Evolutionary conservation across 129 eudicot genomes (phyloP).

Genomic region (Artemisia annua): DNA sequence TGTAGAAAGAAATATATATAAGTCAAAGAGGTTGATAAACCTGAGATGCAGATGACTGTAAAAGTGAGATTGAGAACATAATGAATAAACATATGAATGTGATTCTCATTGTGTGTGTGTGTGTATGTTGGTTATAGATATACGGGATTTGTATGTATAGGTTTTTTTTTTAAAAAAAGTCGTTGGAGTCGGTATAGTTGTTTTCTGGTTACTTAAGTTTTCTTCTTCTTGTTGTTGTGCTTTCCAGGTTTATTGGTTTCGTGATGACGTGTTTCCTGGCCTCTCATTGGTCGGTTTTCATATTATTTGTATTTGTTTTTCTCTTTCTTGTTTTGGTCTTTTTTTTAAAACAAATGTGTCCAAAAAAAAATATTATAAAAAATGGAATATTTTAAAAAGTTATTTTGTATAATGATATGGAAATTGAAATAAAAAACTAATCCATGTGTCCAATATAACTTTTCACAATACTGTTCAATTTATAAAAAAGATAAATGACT

Average conservation of each 20-base stretch:
- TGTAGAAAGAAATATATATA: too few relatives aligned
- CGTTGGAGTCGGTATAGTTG: too few relatives aligned
- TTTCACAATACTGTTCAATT: too few relatives aligned
- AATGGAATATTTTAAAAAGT: too few relatives aligned
- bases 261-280: slow-evolving; percentile 41
- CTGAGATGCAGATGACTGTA: slow-evolving; percentile 39
- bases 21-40: neutral
- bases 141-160: slow-evolving; percentile 12
- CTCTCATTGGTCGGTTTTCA: slow-evolving; percentile 39
- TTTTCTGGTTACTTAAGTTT: slow-evolving; percentile 7
- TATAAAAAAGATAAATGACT: too few relatives aligned
- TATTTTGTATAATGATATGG: too few relatives aligned
- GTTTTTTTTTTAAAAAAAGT: neutral
- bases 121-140: neutral
- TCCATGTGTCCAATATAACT: too few relatives aligned
- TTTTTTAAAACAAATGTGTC: too few relatives aligned
- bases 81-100: slow-evolving; percentile 19
- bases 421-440: too few relatives aligned
- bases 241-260: slow-evolving; percentile 15
- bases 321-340: slow-evolving; percentile 7
- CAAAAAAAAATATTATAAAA: too few relatives aligned
- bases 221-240: neutral
- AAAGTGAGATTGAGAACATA: neutral
- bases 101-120: neutral
- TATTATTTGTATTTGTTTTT: neutral